Base-by-base conservation (phyloP, 2,329 filamentous ascomycete species). In the Fusarium vanettenii region DNA sequence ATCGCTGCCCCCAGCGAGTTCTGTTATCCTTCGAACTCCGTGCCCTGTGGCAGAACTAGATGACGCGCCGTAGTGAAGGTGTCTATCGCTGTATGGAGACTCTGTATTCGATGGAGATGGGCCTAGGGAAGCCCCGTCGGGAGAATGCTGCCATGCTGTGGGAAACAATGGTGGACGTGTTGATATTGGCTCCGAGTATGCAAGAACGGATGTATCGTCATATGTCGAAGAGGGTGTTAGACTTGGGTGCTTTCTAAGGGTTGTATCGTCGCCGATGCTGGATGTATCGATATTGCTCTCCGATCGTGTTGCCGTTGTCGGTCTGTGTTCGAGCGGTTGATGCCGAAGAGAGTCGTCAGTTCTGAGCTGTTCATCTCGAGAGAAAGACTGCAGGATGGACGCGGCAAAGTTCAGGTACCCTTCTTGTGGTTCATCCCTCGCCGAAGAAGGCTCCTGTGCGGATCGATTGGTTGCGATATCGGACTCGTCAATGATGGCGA, bases 401-500 rank as follows among this genome's bases (percentile, higher is more conserved):
- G 71, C 64, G 6, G 71, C 69, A 33, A 66, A 64, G 37, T 52
- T 71, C 6, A 64, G 29, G 13, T 63, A 48, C 10, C 50, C 60
- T 48, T 71, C 59, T 6, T 50, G 50, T 8, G 35, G 48, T 8
- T 68, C 70, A 33, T 64, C 69, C 13, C 7, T 16, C 29, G 20
- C 14, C 3, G 13, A 27, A 2, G 22, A 50, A n/a, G 52, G 14
- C 13, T 35, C 43, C 18, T 33, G 60, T 1, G 39, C 20, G 8
- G 41, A 29, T 18, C 57, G 60, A 20, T 25, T 37, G 1, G 48
- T 35, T 6, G 65, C 25, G 31, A 39, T 56, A 5, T 70, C 60
- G n/a, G 71, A 63, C 20, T 67, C 71, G n/a, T 72, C 37, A 10
- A 73, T 65, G 43, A 72, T 72, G 11, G 62, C 18, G 4, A 73